Evolutionary conservation across 192 early-diverging fungal genomes (phyloP).

Genomic region (Gorgonomyces haynaldii): DNA sequence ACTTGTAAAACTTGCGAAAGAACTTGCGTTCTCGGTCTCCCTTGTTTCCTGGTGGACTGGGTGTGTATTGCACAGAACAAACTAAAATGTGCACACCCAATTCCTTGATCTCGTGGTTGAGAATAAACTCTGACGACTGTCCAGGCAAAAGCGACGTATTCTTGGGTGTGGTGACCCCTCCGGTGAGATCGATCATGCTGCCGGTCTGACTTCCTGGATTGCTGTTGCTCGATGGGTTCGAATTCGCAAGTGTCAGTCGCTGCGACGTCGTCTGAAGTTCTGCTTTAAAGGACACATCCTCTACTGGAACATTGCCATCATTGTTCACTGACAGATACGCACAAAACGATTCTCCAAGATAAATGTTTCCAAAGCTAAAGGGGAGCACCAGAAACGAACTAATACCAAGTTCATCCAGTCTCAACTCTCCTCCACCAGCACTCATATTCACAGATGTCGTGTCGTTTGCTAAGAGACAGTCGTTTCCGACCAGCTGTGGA

Average conservation of each 20-base stretch:
- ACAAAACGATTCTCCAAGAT: conserved; percentile 85
- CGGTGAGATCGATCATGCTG: too few relatives aligned
- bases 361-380: conserved; percentile 80
- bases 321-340: conserved; percentile 83
- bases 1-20: conserved; percentile 89
- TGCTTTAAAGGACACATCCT: conserved; percentile 63
- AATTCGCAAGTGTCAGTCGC: conserved; percentile 63
- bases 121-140: conserved; percentile 62
- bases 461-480: too few relatives aligned
- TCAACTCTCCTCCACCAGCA: too few relatives aligned
- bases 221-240: too few relatives aligned
- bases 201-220: too few relatives aligned
- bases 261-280: conserved; percentile 82
- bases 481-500: too few relatives aligned
- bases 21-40: conserved; percentile 37
- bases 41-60: conserved; percentile 20
- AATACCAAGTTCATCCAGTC: too few relatives aligned
- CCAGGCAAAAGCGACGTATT: conserved; percentile 50
- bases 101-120: conserved; percentile 92
- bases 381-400: too few relatives aligned
- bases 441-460: too few relatives aligned
- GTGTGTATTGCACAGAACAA: conserved; percentile 71
- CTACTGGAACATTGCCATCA: conserved; percentile 53
- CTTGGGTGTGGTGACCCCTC: too few relatives aligned
- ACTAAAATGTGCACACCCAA: conserved; percentile 83